Percentiles rank a stretch among this genome's conserved stretches.
These are phyloP conservation scores for Phalaenopsis aphrodite DNA, from an alignment of 106 monocot genomes.

Conservation along the genomic window DNA sequence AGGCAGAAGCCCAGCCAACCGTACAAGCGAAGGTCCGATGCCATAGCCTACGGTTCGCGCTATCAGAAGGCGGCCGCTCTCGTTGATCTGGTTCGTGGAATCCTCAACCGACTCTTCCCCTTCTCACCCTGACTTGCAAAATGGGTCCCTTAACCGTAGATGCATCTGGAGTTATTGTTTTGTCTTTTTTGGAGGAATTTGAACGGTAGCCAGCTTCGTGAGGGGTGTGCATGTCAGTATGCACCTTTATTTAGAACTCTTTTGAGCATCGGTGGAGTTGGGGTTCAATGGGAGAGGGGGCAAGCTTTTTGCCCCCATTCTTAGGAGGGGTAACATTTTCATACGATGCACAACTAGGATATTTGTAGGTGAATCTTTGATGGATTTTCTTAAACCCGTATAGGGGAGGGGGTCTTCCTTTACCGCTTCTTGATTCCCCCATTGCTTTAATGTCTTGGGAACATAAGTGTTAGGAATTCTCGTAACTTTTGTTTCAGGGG, in stretches of 20 bases:
- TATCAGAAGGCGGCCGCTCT: constrained; percentile 93
- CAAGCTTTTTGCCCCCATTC: neutral
- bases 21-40: constrained; percentile 46
- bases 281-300: neutral
- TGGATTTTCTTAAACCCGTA: neutral
- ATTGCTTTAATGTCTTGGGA: neutral
- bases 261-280: neutral
- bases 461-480: neutral
- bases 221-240: neutral
- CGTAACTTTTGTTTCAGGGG: too few relatives aligned
- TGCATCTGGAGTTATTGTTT: neutral
- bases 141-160: too few relatives aligned
- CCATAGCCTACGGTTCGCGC: constrained; percentile 69
- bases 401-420: neutral
- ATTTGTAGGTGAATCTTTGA: neutral
- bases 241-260: neutral
- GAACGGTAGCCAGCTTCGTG: neutral
- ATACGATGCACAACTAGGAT: neutral
- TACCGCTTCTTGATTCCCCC: neutral
- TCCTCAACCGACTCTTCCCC: neutral
- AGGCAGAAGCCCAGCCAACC: constrained; percentile 4
- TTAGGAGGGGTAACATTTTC: neutral
- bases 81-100: constrained; percentile 66
- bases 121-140: neutral
- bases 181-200: neutral